Percentiles rank a stretch among this genome's conserved stretches.
phyloP scores from a whole-genome alignment of 2,329 filamentous ascomycete species.

The Alternaria brassicicola region DNA sequence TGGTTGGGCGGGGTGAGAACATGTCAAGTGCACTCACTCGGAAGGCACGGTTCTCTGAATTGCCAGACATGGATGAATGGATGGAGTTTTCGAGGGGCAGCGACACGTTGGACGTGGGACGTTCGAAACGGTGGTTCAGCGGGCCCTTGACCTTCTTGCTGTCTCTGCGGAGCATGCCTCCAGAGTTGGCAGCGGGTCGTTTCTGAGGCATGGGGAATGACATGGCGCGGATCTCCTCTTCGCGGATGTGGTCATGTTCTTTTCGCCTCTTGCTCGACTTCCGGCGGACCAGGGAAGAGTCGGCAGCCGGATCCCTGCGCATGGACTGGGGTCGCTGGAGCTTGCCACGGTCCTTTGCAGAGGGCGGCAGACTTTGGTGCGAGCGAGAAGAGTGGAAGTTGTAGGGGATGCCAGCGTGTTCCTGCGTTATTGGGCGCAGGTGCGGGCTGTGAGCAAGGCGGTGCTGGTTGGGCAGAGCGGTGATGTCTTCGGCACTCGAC shows the following conservation, averaged over 20 bases:
- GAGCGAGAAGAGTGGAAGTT: constrained; percentile 51
- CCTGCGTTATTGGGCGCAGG: constrained; percentile 52
- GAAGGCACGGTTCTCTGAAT: constrained; percentile 77
- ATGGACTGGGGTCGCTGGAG: constrained; percentile 56
- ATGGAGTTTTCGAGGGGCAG: constrained; percentile 76
- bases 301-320: constrained; percentile 65
- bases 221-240: constrained; percentile 89
- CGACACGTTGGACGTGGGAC: constrained; percentile 74
- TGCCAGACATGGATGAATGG: constrained; percentile 75
- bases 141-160: constrained; percentile 69
- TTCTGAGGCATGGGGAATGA: constrained; percentile 69
- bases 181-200: constrained; percentile 65
- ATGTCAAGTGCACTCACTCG: constrained; percentile 79
- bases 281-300: constrained; percentile 64
- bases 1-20: constrained; percentile 83
- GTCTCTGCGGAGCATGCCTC: constrained; percentile 67
- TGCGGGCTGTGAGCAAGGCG: constrained; percentile 56
- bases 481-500: constrained; percentile 54
- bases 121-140: constrained; percentile 62
- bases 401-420: constrained; percentile 52
- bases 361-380: constrained; percentile 42
- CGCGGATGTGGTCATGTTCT: constrained; percentile 72
- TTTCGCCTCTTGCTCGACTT: constrained; percentile 73
- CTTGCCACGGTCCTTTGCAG: constrained; percentile 52
- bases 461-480: constrained; percentile 52